Conservation (phyloP, 2,329 filamentous ascomycete genomes). For the Arthrobotrys pseudoclavata region DNA sequence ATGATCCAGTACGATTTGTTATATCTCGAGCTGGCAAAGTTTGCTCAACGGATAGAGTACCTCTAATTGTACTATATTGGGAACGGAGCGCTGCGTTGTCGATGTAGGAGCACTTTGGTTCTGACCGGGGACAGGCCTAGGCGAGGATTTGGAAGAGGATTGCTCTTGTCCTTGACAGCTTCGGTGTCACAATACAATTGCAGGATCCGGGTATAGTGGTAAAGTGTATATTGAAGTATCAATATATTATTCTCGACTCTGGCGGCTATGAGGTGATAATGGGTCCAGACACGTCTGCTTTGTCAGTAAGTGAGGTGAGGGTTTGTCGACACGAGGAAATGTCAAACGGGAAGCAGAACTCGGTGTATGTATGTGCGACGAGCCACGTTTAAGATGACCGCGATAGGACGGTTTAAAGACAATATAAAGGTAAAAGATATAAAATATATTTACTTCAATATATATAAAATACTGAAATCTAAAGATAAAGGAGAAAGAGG, state of each 20-base stretch:
- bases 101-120: constrained; percentile 5
- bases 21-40: constrained; percentile 40
- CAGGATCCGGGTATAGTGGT: not conserved
- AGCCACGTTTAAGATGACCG: constrained; percentile 13
- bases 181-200: constrained; percentile 3
- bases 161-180: constrained; percentile 6
- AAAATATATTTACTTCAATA: constrained; percentile 12
- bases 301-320: not conserved
- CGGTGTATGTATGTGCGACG: not conserved
- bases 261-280: too few relatives aligned
- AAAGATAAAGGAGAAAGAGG: constrained; percentile 16
- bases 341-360: constrained; percentile 2
- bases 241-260: too few relatives aligned
- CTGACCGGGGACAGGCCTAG: constrained; percentile 36
- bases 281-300: not conserved
- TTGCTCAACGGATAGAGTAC: constrained; percentile 21
- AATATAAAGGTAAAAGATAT: constrained; percentile 3
- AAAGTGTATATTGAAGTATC: not conserved
- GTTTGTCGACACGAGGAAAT: constrained; percentile 14
- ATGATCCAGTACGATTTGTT: not conserved
- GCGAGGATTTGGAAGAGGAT: constrained; percentile 13
- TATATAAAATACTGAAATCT: not conserved
- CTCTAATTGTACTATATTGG: constrained; percentile 11
- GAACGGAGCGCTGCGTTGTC: constrained; percentile 48
- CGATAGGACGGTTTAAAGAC: not conserved